Conservation (phyloP, 768 basidiomycete genomes). For the Tulasnella sp. region DNA sequence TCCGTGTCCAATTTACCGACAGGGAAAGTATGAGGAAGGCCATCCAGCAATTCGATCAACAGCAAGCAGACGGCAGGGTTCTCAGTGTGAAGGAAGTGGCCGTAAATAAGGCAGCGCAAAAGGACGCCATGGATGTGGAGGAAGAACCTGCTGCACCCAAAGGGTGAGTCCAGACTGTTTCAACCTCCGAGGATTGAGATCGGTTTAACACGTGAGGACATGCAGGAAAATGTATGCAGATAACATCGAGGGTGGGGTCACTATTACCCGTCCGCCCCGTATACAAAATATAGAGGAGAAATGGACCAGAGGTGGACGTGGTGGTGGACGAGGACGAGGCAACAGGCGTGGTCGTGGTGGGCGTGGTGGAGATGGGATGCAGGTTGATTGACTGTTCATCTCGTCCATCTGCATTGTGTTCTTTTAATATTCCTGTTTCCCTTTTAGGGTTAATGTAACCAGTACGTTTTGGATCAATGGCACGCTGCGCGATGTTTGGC, state of each 20-base stretch:
- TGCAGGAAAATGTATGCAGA: constrained; percentile 16
- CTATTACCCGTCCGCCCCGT: neutral
- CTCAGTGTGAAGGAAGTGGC: constrained; percentile 12
- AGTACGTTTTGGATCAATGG: no score
- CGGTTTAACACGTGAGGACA: neutral
- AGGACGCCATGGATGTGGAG: neutral
- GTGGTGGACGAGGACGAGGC: constrained; percentile 8
- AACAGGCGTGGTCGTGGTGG: neutral
- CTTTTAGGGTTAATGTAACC: no score
- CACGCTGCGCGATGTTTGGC: no score
- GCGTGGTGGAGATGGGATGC: constrained; percentile 5
- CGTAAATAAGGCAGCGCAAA: neutral
- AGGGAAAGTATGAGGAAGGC: constrained; percentile 7
- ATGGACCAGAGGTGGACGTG: constrained; percentile 8
- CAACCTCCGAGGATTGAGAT: neutral
- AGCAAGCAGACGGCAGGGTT: constrained; percentile 10
- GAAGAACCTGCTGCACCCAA: neutral
- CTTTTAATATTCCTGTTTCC: no score
- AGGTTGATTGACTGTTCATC: neutral
- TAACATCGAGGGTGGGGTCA: constrained; percentile 4
- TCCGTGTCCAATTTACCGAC: constrained; percentile 10
- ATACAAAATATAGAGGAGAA: constrained; percentile 8
- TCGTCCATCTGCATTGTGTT: no score
- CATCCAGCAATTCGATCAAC: constrained; percentile 12
- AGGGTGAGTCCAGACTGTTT: neutral